Base-by-base conservation (phyloP, 108 stramenopile genomes). In the Epithemia pelagica region DNA sequence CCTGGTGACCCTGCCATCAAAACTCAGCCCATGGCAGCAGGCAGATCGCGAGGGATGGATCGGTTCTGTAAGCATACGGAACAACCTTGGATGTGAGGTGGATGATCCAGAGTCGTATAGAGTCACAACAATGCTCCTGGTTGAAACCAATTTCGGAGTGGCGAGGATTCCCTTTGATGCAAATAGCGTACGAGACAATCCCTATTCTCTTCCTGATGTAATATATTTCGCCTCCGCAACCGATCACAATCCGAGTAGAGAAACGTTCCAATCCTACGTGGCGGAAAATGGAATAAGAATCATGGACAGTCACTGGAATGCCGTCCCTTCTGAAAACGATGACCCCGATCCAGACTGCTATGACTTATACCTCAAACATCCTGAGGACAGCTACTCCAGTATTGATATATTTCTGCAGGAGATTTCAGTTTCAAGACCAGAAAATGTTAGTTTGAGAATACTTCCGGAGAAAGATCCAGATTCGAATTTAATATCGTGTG, bases 71-170 rank as follows among this genome's bases (percentile, higher is more conserved):
- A 70, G 52, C 51, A 33, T 19, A 31, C 58, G 24, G 19, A 29
- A 32, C 32, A 54, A 32, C 1, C 28, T 26, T 68, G 30, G 22
- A 2, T 37, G 23, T 59, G 31, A 32, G 28, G 22, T 37, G 64
- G 51, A 31, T 28, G 30, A 31, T 29, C 21, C 21, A 7, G 69
- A 74, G 27, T 65, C 69, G 37, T 81, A 65, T 32, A 61, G 78
- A 68, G 77, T 82, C 8, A 26, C 28, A 55, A 78, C 82, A 8
- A 69, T 66, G 1, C 51, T 82, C 2, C 30, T 78, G 26, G 66
- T 82, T 8, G 72, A 78, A 23, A 78, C 77, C 23, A 69, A 74
- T 31, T 65, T 71, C 19, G 82, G 77, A 28, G 37, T 64, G 18
- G 54, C 64, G 21, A 30, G 64, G 54, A 22, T 79, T 52, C 78